Evolutionary conservation across 345 rosid species (phyloP).

Genomic region (Populus deltoides): DNA sequence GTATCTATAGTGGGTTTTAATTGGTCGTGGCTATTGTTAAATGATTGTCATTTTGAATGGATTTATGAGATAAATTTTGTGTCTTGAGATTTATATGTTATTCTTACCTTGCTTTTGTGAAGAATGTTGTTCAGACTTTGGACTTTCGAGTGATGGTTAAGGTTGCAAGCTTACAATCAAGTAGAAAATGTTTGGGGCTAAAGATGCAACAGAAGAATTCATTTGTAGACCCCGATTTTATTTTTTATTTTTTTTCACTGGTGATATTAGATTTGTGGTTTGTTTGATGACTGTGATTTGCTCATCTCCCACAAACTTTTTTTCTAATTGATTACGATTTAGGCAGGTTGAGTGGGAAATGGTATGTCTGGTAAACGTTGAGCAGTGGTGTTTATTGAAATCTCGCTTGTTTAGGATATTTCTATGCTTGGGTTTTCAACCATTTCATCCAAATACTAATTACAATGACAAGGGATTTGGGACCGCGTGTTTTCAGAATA

Average conservation of each 20-base stretch:
- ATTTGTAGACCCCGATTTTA: neutral
- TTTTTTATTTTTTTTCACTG: neutral
- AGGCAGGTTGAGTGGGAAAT: neutral
- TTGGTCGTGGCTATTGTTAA: neutral
- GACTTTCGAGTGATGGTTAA: neutral
- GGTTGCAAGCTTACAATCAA: neutral
- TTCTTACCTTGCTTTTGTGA: neutral
- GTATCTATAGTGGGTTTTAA: neutral
- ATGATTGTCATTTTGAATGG: neutral
- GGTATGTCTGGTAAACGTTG: neutral
- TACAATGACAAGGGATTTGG: neutral
- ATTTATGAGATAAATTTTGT: neutral
- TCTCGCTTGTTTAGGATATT: conserved; percentile 1
- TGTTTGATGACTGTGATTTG: neutral
- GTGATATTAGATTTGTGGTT: conserved; percentile 3
- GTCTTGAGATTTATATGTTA: neutral
- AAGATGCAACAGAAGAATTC: neutral
- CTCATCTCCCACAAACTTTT: neutral
- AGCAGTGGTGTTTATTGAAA: conserved; percentile 3
- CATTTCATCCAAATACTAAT: neutral
- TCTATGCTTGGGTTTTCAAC: conserved; percentile 3
- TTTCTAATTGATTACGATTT: neutral
- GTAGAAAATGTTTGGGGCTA: neutral
- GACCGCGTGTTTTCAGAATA: conserved; percentile 5
- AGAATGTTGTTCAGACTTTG: neutral